Evolutionary conservation across 2,329 filamentous ascomycete genomes (phyloP), one percentile per base, ranked within the genome.

Genomic region (Penicillium psychrosexuale): DNA sequence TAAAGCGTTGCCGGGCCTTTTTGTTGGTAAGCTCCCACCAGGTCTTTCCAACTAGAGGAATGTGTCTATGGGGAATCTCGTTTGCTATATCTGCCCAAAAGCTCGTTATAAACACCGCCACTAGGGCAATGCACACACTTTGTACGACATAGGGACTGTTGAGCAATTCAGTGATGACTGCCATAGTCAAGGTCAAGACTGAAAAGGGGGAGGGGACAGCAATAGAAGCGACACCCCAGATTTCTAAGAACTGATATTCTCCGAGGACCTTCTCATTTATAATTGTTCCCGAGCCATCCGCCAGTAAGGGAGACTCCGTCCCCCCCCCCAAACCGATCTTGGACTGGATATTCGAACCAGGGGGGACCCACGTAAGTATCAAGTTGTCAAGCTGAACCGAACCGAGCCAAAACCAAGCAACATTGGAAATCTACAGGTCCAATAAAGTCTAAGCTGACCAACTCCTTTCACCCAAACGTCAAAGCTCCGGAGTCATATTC

Each of bases 11-110:
- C 45, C 65, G 66, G 45, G 69, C 68, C 27, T 68, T 66, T 34
- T 59, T 64, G 51, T 71, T 71, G 22, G 64, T 62, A n/a, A 68
- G n/a, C n/a, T 67, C 61, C 68, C 65, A 68, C 51, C 60, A 55
- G 28, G 56, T 57, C 43, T 61, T 69, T 15, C 69, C 69, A 2
- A 71, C 58, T 13, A 71, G 33, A 7, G 68, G 69, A 17, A 71
- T 57, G 13, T 62, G 59, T 22, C 55, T 39, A 47, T 69, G 61
- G 1, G 68, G 69, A 24, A 69, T 59, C 36, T 65, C 67, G 47
- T 69, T 62, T 12, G 58, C 51, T 13, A 70, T 33, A 36, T 68
- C 68, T 8, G 51, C 48, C 57, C 62, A 70, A 31, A 66, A 59
- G 30, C 55, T 62, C 3, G 63, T 64, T 19, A 66, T 33, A 6